These are phyloP conservation scores for Beauveria bassiana DNA, from an alignment of 2,329 filamentous ascomycete genomes.

Conservation along the genomic window DNA sequence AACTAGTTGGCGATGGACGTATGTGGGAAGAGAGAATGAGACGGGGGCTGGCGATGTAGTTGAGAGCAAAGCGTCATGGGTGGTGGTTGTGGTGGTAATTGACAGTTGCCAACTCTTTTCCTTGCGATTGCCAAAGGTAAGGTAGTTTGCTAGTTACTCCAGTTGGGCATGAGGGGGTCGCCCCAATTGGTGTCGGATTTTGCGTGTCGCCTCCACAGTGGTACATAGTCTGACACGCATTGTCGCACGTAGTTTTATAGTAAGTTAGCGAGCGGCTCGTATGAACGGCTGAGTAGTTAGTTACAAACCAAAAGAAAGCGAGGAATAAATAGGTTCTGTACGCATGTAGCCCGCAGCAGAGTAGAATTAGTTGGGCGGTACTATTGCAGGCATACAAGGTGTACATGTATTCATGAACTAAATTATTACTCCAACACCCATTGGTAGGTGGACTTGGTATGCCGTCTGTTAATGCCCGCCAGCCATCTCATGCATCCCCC, in stretches of 20 bases:
- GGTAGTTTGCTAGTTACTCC: too few relatives aligned
- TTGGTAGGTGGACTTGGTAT: not conserved
- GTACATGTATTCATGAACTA: not conserved
- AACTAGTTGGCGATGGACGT: constrained; percentile 1
- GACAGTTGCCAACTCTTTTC: too few relatives aligned
- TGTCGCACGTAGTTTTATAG: constrained; percentile 2
- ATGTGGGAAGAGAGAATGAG: not conserved
- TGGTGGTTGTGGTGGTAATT: not conserved
- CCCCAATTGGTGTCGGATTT: not conserved
- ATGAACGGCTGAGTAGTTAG: not conserved
- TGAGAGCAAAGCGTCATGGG: not conserved
- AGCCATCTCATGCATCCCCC: constrained; percentile 2
- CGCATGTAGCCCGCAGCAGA: not conserved
- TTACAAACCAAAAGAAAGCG: too few relatives aligned
- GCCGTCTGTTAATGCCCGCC: not conserved
- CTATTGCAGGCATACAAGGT: not conserved
- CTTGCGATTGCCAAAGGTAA: too few relatives aligned
- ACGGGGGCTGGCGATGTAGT: not conserved
- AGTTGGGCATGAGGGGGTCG: too few relatives aligned
- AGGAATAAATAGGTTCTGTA: not conserved
- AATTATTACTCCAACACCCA: not conserved
- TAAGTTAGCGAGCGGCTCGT: not conserved
- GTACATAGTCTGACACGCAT: constrained; percentile 3
- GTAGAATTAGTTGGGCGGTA: not conserved
- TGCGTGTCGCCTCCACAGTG: not conserved